Conservation (phyloP, 495 filamentous ascomycete genomes). For the Bombardia bombarda region DNA sequence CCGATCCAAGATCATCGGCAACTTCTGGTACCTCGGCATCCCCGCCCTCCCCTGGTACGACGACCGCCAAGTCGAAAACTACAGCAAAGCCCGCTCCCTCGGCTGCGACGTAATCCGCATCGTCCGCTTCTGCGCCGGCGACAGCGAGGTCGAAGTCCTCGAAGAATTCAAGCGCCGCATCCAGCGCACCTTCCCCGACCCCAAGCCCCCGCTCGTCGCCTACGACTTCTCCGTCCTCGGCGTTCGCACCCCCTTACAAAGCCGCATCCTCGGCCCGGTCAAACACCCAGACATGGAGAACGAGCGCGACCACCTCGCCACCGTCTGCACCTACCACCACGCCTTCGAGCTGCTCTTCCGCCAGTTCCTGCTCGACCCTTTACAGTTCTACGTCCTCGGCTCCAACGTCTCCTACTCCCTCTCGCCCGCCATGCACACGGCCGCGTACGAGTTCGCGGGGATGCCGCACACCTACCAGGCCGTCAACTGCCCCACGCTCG, state of each 20-base stretch:
- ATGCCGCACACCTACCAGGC: constrained; percentile 67
- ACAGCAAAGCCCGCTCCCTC: constrained; percentile 48
- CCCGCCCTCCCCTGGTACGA: constrained; percentile 55
- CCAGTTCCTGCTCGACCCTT: constrained; percentile 52
- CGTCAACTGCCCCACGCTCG: constrained; percentile 53
- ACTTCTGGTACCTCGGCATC: constrained; percentile 45
- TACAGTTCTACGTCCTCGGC: constrained; percentile 69
- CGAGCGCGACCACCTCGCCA: constrained; percentile 35
- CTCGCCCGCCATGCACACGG: constrained; percentile 73
- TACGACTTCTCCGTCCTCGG: constrained; percentile 67
- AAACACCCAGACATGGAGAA: constrained; percentile 56
- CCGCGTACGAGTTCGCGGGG: constrained; percentile 61
- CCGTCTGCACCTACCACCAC: constrained; percentile 39
- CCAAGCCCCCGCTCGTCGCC: constrained; percentile 55
- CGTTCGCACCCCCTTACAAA: constrained; percentile 59
- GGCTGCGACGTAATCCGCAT: constrained; percentile 67
- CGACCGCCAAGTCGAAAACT: constrained; percentile 45
- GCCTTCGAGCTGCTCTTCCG: constrained; percentile 45
- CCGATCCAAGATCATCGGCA: constrained; percentile 67
- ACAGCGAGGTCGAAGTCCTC: constrained; percentile 52
- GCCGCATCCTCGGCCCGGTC: constrained; percentile 58
- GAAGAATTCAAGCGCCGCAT: constrained; percentile 45
- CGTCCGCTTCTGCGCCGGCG: constrained; percentile 50
- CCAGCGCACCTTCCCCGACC: constrained; percentile 39
- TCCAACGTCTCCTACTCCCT: constrained; percentile 67